Percentiles rank a stretch among this genome's conserved stretches.
Conservation (phyloP, 1,284 basidiomycete species). For the Chiua sp. region DNA sequence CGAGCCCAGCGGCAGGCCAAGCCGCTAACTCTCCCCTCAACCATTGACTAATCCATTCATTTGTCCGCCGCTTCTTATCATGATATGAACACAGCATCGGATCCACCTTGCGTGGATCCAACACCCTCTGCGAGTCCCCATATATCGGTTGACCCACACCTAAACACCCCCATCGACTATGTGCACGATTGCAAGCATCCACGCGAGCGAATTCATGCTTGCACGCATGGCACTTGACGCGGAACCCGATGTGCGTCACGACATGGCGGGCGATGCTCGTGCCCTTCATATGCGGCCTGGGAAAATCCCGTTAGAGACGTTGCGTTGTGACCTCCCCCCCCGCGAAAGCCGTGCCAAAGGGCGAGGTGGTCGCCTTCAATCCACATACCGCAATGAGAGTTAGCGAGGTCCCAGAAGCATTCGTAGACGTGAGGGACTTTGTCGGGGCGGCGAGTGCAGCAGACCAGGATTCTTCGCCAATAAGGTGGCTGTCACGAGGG, state of each 20-base stretch:
- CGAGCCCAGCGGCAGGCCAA: neutral
- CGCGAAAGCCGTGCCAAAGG: conserved; percentile 35
- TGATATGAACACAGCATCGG: conserved; percentile 20
- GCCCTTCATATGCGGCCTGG: conserved; percentile 36
- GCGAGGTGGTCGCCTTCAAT: conserved; percentile 39
- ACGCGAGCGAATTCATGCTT: conserved; percentile 39
- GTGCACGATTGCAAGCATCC: conserved; percentile 41
- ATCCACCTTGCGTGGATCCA: conserved; percentile 36
- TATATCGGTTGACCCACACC: conserved; percentile 39
- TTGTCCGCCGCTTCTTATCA: conserved; percentile 40
- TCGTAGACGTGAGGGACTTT: conserved; percentile 37
- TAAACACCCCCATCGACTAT: conserved; percentile 36
- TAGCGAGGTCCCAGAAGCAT: conserved; percentile 32
- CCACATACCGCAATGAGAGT: conserved; percentile 38
- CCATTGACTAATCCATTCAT: conserved; percentile 20
- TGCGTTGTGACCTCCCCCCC: conserved; percentile 36
- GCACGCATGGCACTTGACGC: conserved; percentile 37
- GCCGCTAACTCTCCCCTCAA: too few species aligned
- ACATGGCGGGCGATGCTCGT: conserved; percentile 41
- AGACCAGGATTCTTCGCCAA: conserved; percentile 38
- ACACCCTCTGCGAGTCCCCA: conserved; percentile 30
- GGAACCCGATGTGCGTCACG: conserved; percentile 36
- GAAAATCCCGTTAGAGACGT: conserved; percentile 38
- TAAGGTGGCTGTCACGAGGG: conserved; percentile 31
- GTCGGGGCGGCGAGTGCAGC: conserved; percentile 29